Evolutionary conservation across 805 yeast genomes (phyloP).

Genomic region (Cyberlindnera samutprakarnensis): DNA sequence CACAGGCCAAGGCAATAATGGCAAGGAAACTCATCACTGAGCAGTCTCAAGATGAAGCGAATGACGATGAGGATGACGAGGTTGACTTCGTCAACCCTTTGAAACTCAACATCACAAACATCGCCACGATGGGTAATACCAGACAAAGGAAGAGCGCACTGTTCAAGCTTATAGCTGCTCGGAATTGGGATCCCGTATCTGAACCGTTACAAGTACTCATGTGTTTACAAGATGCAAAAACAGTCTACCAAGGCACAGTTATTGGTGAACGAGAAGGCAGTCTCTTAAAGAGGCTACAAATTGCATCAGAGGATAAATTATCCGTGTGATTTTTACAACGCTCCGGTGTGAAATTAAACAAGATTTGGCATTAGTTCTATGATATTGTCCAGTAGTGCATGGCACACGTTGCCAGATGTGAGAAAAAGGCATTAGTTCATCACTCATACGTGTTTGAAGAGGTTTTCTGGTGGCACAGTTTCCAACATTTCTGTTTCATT

Average conservation of each 20-base stretch:
- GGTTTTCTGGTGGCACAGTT: slow-evolving; percentile 52
- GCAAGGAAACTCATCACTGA: slow-evolving; percentile 21
- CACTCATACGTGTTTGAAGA: slow-evolving; percentile 29
- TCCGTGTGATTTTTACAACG: background rate
- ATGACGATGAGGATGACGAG: slow-evolving; percentile 7
- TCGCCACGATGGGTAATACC: slow-evolving; percentile 44
- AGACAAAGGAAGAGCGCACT: slow-evolving; percentile 68
- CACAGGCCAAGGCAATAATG: slow-evolving; percentile 26
- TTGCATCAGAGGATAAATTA: slow-evolving; percentile 1
- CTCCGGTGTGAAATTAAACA: background rate
- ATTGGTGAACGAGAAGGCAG: slow-evolving; percentile 19
- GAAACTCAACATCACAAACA: slow-evolving; percentile 29
- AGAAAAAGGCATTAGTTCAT: slow-evolving; percentile 2
- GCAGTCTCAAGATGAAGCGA: slow-evolving; percentile 8
- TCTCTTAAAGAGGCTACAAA: slow-evolving; percentile 8
- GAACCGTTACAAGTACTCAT: slow-evolving; percentile 23
- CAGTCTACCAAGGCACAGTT: slow-evolving; percentile 21
- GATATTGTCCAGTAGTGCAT: too few species aligned
- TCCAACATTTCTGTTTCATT: slow-evolving; percentile 55
- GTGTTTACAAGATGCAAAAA: slow-evolving; percentile 23
- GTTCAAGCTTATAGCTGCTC: slow-evolving; percentile 70
- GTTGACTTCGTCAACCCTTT: slow-evolving; percentile 21
- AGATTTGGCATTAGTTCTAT: too few species aligned
- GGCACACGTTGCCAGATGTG: too few species aligned
- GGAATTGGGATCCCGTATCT: slow-evolving; percentile 47